These are phyloP conservation scores for Atkinsonella hypoxylon DNA, from an alignment of 2,329 filamentous ascomycete genomes.

Conservation along the genomic window DNA sequence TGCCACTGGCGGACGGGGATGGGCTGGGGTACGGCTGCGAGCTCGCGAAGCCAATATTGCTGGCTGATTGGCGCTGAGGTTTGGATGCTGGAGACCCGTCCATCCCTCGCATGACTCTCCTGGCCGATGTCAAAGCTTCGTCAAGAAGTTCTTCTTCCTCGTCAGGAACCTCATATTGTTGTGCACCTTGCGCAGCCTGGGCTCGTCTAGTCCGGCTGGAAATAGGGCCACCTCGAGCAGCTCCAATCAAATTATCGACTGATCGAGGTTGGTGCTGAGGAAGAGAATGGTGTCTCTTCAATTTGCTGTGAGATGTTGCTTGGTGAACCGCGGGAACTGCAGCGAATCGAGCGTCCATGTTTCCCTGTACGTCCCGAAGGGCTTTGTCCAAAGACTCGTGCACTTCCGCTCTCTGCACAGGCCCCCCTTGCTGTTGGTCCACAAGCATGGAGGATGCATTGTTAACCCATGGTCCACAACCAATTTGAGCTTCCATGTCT, in stretches of 20 bases:
- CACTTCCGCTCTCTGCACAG: conserved; percentile 40
- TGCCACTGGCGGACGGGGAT: conserved; percentile 71
- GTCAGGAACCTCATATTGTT: conserved; percentile 86
- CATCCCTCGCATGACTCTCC: conserved; percentile 60
- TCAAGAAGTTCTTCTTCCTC: conserved; percentile 95
- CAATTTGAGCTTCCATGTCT: conserved; percentile 85
- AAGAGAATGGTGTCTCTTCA: conserved; percentile 55
- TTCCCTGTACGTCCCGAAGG: conserved; percentile 40
- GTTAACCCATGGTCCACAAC: conserved; percentile 78
- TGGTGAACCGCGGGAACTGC: conserved; percentile 42
- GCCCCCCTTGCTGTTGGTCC: conserved; percentile 42
- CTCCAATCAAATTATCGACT: conserved; percentile 49
- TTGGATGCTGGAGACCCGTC: conserved; percentile 33
- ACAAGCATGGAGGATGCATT: conserved; percentile 76
- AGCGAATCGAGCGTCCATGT: conserved; percentile 31
- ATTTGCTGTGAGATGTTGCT: conserved; percentile 31
- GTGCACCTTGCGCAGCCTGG: conserved; percentile 59
- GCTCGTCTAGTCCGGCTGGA: conserved; percentile 72
- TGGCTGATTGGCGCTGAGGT: conserved; percentile 48
- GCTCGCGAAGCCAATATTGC: conserved; percentile 46
- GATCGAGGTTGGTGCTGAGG: conserved; percentile 52
- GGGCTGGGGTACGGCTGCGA: conserved; percentile 48
- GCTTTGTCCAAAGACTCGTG: conserved; percentile 51
- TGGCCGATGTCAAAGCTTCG: conserved; percentile 70
- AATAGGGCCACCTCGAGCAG: conserved; percentile 48